Evolutionary conservation across 305 asterid genomes (phyloP), one percentile per base, ranked within the genome.

Genomic region (Coffea humblotiana): DNA sequence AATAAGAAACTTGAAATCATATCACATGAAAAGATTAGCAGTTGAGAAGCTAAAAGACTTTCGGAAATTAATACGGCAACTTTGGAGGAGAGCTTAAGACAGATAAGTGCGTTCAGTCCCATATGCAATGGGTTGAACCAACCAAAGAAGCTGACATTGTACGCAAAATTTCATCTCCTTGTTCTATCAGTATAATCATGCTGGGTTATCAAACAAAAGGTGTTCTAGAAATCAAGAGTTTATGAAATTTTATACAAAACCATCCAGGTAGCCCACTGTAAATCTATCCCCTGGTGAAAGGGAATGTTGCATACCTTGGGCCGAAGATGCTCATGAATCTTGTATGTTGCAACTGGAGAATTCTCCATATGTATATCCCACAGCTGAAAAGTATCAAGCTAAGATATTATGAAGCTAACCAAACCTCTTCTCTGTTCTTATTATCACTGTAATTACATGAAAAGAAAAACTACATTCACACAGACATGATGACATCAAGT

Each of bases 331-430:
- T 94, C 97, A 37, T 94, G 98, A 82, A 94, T 85, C 87, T 76
- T 89, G 85, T 85, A 90, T 45, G 93, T 90, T 77, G 91, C 95
- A 78, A 94, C 91, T 27, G 98, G 98, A 75, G 85, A 79, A 60
- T 86, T 82, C 74, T 91, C 95, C 97, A 92, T 94, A 84, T 84
- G 86, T 80, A 89, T 85, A 83, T 94, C 97, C 97, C 98, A 94
- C 23, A 92, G 93, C 98, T 94, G 90, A 81, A 79, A 81, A 65
- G 40, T 64, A 43, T 19, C 67, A 66, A 15, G 78, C 32, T 14
- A 40, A 32, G 78, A 83, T 77, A 75, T 79, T 49, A 72, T 9
- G 27, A 71, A n/a, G 51, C 16, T 18, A 47, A 48, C 45, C 29
- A 16, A 71, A 71, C 12, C 2, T 11, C 29, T 1, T 6, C 18